Base-by-base conservation (phyloP, 1,139 yeast genomes). In the Candida mesenterica region DNA sequence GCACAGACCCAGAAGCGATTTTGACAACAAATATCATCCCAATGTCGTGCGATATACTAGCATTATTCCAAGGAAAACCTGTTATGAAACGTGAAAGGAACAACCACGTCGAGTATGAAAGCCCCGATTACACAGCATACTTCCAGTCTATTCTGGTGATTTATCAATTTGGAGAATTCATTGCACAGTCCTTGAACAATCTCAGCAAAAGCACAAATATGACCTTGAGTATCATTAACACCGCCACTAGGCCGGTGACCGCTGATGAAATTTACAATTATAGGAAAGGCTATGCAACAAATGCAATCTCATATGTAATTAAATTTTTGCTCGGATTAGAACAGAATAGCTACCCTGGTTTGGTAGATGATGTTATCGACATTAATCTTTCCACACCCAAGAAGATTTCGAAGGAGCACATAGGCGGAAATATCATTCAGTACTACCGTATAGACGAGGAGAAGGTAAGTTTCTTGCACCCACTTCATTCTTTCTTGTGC, bases 41-140 rank as follows among this genome's bases (percentile, higher is more conserved):
- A 3, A 60, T 73, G 59, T 75, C 81, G 3, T 78, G 82, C 43
- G 92, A 79, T 52, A 75, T 82, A 35, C 58, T 84, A 34, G 69
- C 75, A 17, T 65, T 87, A 18, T 88, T 90, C 53, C 96, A 90
- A 57, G 94, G 95, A 3, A 73, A 80, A 34, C 85, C 95, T 1
- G 82, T 85, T 0, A 63, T 88, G 50, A 75, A 72, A 45, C 70
- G 97, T 43, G 96, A 88, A 52, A 77, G 79, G n/a, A 70, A 75
- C 10, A 80, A 78, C 40, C 98, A 92, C 56, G 88, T 92, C 9
- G 97, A 90, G 53, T 92, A 85, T 53, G 98, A 92, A 53, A 82
- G 82, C 31, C 88, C 87, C 15, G 89, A 85, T 36, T 90, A 92
- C 69, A 81, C 92, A 0, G 77, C 86, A 0, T 87, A 79, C 50